A percentile compares a stretch with the other conserved stretches of the same genome.
Conservation (phyloP, 352 stramenopile genomes). For the Globisporangium paroecandrum region DNA sequence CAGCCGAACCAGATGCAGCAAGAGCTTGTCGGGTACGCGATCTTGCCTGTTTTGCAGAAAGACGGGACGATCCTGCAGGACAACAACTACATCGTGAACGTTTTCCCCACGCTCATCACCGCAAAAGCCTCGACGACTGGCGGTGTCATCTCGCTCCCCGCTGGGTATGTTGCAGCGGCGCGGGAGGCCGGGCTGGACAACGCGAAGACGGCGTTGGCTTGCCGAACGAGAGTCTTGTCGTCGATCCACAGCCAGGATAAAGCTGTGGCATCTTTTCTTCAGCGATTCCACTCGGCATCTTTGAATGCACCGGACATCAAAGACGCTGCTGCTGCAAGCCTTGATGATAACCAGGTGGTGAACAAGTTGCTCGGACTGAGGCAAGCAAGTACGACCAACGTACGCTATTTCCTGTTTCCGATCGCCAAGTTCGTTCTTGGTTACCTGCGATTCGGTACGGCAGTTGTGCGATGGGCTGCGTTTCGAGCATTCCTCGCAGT, state of each 20-base stretch:
- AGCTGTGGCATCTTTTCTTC: constrained; percentile 37
- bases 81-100: constrained; percentile 33
- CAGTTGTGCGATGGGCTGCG: constrained; percentile 43
- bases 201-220: constrained; percentile 39
- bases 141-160: constrained; percentile 28
- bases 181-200: constrained; percentile 29
- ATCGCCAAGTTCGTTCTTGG: constrained; percentile 44
- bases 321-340: neutral
- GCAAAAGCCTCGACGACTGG: constrained; percentile 23
- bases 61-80: constrained; percentile 56
- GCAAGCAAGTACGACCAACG: constrained; percentile 27
- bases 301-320: neutral
- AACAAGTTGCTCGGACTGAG: constrained; percentile 30
- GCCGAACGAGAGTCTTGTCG: constrained; percentile 43
- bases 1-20: constrained; percentile 51
- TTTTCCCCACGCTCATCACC: constrained; percentile 25
- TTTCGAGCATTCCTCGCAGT: constrained; percentile 51
- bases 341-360: constrained; percentile 29
- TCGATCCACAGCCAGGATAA: constrained; percentile 60
- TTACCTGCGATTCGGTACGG: constrained; percentile 43
- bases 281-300: constrained; percentile 38
- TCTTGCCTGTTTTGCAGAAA: constrained; percentile 42
- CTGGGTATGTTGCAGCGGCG: constrained; percentile 38
- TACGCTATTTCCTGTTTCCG: constrained; percentile 57
- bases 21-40: constrained; percentile 58